These are phyloP conservation scores for Sporisorium scitamineum DNA, from an alignment of 1,284 basidiomycete species.

Conservation along the genomic window DNA sequence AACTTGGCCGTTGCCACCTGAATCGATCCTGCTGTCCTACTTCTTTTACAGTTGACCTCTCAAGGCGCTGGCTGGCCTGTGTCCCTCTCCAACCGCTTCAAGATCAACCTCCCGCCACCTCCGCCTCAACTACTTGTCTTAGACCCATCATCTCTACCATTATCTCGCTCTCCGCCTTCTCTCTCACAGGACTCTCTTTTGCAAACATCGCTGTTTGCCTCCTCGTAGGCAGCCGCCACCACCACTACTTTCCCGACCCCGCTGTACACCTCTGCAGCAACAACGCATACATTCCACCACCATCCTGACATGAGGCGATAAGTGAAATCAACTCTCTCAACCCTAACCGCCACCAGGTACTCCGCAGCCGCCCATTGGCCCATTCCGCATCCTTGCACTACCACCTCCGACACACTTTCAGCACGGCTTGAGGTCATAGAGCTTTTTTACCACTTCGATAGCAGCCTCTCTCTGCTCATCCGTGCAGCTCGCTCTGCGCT, in stretches of 20 bases:
- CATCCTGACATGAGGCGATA: slow-evolving; percentile 1
- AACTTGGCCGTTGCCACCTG: slow-evolving; percentile 1
- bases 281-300: not conserved
- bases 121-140: not conserved
- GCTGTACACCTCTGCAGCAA: not conserved
- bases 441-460: slow-evolving; percentile 6
- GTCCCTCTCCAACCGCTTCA: not conserved
- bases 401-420: not conserved
- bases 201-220: not conserved
- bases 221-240: not conserved
- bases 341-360: not conserved
- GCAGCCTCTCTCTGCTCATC: not conserved
- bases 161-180: not conserved
- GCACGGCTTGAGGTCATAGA: slow-evolving; percentile 17
- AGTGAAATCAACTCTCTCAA: not conserved
- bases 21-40: not conserved
- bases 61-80: too few species aligned
- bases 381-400: slow-evolving; percentile 9
- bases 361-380: slow-evolving; percentile 14
- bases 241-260: not conserved
- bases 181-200: not conserved
- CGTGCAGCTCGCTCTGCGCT: slow-evolving; percentile 17
- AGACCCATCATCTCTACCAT: not conserved
- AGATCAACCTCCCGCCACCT: not conserved
- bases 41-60: not conserved